phyloP scores from a whole-genome alignment of 352 stramenopile species.

The Blastocystis sp. region DNA sequence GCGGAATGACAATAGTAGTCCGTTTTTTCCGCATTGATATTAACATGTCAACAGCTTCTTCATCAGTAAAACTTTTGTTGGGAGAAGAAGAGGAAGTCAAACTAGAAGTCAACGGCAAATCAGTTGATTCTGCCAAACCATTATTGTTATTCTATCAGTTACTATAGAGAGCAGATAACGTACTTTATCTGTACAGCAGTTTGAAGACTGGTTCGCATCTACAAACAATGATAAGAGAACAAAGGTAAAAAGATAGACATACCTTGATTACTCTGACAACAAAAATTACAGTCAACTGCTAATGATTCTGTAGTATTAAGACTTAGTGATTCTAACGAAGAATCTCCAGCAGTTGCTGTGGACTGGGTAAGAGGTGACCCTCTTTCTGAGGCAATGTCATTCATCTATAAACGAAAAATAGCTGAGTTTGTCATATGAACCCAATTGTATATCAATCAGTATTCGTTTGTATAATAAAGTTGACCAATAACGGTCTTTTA shows the following conservation, averaged over 20 bases:
- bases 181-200: neutral
- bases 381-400: neutral
- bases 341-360: neutral
- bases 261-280: neutral
- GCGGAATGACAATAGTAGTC: neutral
- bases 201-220: neutral
- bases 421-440: neutral
- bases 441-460: neutral
- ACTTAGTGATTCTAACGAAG: neutral
- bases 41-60: neutral
- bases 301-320: neutral
- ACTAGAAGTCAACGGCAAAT: neutral
- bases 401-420: neutral
- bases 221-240: neutral
- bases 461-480: neutral
- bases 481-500: neutral
- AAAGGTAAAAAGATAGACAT: neutral
- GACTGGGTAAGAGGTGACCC: neutral
- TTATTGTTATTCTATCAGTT: neutral
- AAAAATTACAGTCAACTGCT: neutral
- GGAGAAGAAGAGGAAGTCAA: neutral
- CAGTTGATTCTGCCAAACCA: neutral
- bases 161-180: neutral
- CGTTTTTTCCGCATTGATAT: neutral
- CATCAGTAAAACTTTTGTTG: neutral